Percentiles rank a stretch among this genome's conserved stretches.
Conservation (phyloP, 75 land plant species). For the Pseudotsuga menziesii region DNA sequence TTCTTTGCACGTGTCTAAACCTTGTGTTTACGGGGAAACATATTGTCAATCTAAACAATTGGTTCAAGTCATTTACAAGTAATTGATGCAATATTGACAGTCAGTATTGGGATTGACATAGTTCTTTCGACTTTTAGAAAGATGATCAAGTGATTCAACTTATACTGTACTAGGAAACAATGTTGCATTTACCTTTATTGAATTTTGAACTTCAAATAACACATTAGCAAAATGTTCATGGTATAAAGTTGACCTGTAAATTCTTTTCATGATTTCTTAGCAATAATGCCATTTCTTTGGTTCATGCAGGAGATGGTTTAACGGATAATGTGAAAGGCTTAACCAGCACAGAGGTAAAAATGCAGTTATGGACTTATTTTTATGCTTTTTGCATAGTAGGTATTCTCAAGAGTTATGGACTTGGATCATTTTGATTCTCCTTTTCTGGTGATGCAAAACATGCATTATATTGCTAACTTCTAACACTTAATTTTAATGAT, state of each 20-base stretch:
- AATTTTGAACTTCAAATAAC: too few relatives aligned
- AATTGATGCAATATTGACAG: neutral
- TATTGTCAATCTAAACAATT: neutral
- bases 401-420: neutral
- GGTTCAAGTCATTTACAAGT: neutral
- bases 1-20: neutral
- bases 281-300: neutral
- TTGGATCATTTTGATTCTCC: neutral
- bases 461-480: neutral
- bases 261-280: neutral
- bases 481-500: neutral
- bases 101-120: neutral
- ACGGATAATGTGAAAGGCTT: constrained; percentile 3
- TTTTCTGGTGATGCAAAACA: neutral
- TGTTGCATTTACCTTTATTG: too few relatives aligned
- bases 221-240: neutral
- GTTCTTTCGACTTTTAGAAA: neutral
- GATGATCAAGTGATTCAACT: neutral
- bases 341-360: constrained; percentile 2
- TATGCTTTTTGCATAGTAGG: neutral
- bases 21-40: neutral
- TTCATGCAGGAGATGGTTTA: constrained; percentile 4
- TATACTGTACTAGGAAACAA: neutral
- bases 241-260: neutral
- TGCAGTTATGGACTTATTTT: neutral